Conservation (phyloP, 306 rosid species). For the Sicyos edulis region DNA sequence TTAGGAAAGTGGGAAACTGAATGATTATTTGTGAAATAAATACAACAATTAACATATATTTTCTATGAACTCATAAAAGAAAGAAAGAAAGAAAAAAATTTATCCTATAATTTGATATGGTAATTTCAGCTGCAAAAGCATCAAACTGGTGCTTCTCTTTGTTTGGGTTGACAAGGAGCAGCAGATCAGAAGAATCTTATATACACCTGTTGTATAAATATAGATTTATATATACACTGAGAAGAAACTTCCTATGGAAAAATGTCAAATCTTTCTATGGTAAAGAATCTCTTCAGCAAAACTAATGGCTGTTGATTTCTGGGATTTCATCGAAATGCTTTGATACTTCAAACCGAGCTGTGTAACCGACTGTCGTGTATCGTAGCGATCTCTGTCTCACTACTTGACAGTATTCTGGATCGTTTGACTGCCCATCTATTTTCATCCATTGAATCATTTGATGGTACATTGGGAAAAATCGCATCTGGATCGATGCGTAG, state of each 20-base stretch:
- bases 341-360: constrained; percentile 85
- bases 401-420: constrained; percentile 68
- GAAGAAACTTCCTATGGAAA: constrained; percentile 22
- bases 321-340: constrained; percentile 40
- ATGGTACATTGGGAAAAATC: constrained; percentile 79
- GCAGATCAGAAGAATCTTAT: constrained; percentile 19
- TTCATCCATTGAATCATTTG: constrained; percentile 91
- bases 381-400: constrained; percentile 74
- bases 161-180: constrained; percentile 24
- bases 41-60: constrained; percentile 7
- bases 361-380: constrained; percentile 70
- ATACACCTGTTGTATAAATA: background rate
- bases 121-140: background rate
- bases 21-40: constrained; percentile 16
- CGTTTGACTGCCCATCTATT: constrained; percentile 57
- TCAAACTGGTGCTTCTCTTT: constrained; percentile 15
- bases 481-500: constrained; percentile 59
- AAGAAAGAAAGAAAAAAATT: background rate
- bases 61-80: background rate
- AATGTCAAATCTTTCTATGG: constrained; percentile 16
- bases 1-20: background rate
- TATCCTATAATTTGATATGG: constrained; percentile 16
- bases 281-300: constrained; percentile 28
- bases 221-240: constrained; percentile 33
- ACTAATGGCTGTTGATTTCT: constrained; percentile 18